These are phyloP conservation scores for Polysphondylium violaceum DNA, from an alignment of 78 protist species.

Conservation along the genomic window DNA sequence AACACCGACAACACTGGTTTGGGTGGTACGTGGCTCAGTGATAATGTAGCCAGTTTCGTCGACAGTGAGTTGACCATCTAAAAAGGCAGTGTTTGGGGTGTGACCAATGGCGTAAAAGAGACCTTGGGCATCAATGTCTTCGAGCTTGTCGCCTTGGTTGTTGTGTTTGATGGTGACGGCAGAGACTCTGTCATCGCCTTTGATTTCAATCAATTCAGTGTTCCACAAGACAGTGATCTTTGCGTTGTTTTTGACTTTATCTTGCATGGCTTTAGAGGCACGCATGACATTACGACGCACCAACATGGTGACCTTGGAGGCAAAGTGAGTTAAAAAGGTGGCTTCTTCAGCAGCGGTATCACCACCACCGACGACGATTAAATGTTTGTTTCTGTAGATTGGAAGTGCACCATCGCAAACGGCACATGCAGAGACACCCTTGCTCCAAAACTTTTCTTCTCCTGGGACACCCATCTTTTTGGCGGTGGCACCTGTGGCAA, in stretches of 20 bases:
- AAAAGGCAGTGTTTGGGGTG: constrained; percentile 89
- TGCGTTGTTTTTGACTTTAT: constrained; percentile 68
- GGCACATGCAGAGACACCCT: constrained; percentile 92
- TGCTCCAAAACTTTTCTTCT: constrained; percentile 79
- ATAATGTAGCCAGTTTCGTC: constrained; percentile 90
- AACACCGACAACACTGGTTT: constrained; percentile 91
- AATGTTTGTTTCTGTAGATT: constrained; percentile 82
- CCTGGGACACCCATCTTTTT: constrained; percentile 78
- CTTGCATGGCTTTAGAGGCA: constrained; percentile 91
- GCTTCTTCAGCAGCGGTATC: constrained; percentile 95
- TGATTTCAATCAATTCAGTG: constrained; percentile 64
- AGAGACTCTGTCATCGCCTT: constrained; percentile 71
- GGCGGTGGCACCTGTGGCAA: constrained; percentile 92
- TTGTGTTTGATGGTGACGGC: constrained; percentile 19
- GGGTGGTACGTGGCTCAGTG: constrained; percentile 64
- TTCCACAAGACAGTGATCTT: constrained; percentile 84
- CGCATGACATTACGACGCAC: constrained; percentile 90
- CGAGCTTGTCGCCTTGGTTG: neutral
- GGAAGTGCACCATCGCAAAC: constrained; percentile 93
- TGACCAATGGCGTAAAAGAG: constrained; percentile 96
- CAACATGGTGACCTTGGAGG: constrained; percentile 75
- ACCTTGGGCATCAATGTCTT: constrained; percentile 59
- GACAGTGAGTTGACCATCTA: constrained; percentile 77
- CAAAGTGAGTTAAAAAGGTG: constrained; percentile 85
- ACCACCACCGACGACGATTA: constrained; percentile 95